Conservation (phyloP, 2,329 filamentous ascomycete species). For the Fusarium graminum region DNA sequence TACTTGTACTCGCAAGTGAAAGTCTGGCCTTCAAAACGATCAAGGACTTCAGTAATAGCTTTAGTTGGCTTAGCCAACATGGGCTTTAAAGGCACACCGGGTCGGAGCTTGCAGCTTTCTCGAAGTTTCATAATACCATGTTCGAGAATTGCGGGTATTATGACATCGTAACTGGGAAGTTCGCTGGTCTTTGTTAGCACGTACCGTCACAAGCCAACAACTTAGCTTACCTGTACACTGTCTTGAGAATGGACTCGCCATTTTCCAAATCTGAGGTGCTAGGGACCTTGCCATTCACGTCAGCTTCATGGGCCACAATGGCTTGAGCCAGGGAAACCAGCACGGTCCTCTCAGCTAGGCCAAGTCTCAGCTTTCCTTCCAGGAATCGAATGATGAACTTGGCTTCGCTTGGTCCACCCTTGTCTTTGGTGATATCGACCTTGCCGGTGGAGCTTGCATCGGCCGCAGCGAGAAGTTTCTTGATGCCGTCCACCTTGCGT, state of each 20-base stretch:
- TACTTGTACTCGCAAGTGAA: conserved; percentile 99
- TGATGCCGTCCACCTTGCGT: conserved; percentile 93
- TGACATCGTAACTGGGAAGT: conserved; percentile 93
- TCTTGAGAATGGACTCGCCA: conserved; percentile 88
- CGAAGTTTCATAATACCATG: conserved; percentile 86
- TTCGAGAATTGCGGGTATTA: conserved; percentile 89
- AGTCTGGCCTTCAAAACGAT: conserved; percentile 93
- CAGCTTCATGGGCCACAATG: conserved; percentile 84
- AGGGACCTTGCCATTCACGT: conserved; percentile 76
- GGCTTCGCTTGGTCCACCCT: conserved; percentile 92
- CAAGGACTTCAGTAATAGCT: conserved; percentile 95
- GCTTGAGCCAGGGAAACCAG: conserved; percentile 92
- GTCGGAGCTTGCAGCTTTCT: conserved; percentile 89
- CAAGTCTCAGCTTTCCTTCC: conserved; percentile 92
- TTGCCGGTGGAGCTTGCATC: conserved; percentile 81
- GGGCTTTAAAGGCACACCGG: conserved; percentile 94
- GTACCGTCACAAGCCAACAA: not conserved
- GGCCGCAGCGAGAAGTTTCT: conserved; percentile 93
- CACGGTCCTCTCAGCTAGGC: conserved; percentile 91
- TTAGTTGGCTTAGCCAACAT: conserved; percentile 99
- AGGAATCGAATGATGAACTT: conserved; percentile 94
- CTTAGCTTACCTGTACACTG: conserved; percentile 80
- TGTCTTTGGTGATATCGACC: conserved; percentile 91
- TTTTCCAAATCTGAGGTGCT: conserved; percentile 82
- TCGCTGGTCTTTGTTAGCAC: conserved; percentile 72